Evolutionary conservation across 2,329 filamentous ascomycete genomes (phyloP).

Genomic region (Remersonia thermophila): DNA sequence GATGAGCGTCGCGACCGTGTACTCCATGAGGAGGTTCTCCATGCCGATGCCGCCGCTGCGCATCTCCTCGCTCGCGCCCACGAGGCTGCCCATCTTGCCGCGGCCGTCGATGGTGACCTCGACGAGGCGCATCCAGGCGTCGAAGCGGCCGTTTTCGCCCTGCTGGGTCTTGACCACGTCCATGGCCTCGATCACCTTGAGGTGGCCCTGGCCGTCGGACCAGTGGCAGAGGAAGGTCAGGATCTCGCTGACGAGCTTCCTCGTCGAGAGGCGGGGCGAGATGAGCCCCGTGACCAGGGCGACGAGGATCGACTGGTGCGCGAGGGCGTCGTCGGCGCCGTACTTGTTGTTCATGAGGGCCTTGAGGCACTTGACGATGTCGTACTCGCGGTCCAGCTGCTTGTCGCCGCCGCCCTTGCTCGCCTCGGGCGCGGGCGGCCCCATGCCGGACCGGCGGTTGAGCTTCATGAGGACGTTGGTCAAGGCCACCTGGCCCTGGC

Average conservation of each 20-base stretch:
- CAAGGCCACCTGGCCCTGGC: constrained; percentile 89
- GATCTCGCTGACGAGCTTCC: constrained; percentile 92
- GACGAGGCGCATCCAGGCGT: constrained; percentile 96
- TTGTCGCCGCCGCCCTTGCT: constrained; percentile 46
- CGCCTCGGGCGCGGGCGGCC: constrained; percentile 47
- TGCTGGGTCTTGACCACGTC: constrained; percentile 81
- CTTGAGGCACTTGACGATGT: constrained; percentile 95
- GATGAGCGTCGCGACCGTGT: constrained; percentile 87
- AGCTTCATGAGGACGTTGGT: constrained; percentile 90
- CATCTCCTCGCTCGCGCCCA: constrained; percentile 91
- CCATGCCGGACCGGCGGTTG: constrained; percentile 71
- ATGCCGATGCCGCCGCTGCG: constrained; percentile 94
- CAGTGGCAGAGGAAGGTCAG: constrained; percentile 94
- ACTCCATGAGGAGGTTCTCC: constrained; percentile 99
- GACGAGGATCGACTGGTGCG: constrained; percentile 80
- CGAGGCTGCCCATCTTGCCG: constrained; percentile 96
- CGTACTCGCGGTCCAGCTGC: constrained; percentile 83
- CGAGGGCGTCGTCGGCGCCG: constrained; percentile 86
- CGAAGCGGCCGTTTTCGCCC: constrained; percentile 88
- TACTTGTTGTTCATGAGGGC: constrained; percentile 99
- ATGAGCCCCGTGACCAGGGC: constrained; percentile 78
- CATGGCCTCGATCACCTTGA: constrained; percentile 87
- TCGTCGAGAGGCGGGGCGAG: constrained; percentile 77
- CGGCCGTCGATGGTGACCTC: constrained; percentile 94
- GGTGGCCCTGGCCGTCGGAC: constrained; percentile 71